phyloP scores from a whole-genome alignment of 2,329 filamentous ascomycete genomes.

The Cercospora canescens region DNA sequence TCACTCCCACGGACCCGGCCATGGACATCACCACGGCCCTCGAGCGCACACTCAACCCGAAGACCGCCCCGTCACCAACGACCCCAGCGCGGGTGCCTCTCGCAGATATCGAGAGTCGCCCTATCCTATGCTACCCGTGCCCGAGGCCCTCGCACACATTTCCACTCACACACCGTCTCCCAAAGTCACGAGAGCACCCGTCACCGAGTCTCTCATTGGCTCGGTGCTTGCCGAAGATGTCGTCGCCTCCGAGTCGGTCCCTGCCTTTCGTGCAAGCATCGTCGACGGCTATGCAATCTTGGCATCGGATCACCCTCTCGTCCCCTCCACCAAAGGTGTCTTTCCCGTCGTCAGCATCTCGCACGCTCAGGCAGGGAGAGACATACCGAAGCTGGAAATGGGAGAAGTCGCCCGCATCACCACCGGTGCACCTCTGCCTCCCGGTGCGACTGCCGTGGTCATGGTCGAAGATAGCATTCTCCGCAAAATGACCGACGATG shows the following conservation, averaged over 20 bases:
- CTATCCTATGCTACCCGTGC: constrained; percentile 86
- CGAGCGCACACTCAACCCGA: constrained; percentile 71
- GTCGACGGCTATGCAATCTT: constrained; percentile 94
- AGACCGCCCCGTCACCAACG: constrained; percentile 59
- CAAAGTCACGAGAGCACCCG: constrained; percentile 56
- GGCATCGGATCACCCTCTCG: constrained; percentile 46
- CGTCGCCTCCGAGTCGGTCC: constrained; percentile 76
- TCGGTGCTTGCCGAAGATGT: constrained; percentile 82
- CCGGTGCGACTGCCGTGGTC: constrained; percentile 84
- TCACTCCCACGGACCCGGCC: constrained; percentile 42
- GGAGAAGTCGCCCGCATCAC: constrained; percentile 89
- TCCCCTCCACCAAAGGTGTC: constrained; percentile 66
- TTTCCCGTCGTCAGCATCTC: constrained; percentile 88
- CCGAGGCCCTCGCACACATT: constrained; percentile 75
- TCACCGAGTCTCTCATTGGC: constrained; percentile 68
- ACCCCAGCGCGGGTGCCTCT: constrained; percentile 60
- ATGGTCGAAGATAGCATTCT: constrained; percentile 95
- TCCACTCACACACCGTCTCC: constrained; percentile 69
- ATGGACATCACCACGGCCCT: constrained; percentile 60
- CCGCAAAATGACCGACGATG: constrained; percentile 73
- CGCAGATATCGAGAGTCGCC: constrained; percentile 80
- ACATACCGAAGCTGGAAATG: constrained; percentile 62
- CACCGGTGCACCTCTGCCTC: constrained; percentile 87
- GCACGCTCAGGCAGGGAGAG: constrained; percentile 75
- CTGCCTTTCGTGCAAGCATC: constrained; percentile 92